Percentiles rank a stretch among this genome's conserved stretches.
phyloP scores from a whole-genome alignment of 805 yeast species.

The Yarrowia alimentaria region DNA sequence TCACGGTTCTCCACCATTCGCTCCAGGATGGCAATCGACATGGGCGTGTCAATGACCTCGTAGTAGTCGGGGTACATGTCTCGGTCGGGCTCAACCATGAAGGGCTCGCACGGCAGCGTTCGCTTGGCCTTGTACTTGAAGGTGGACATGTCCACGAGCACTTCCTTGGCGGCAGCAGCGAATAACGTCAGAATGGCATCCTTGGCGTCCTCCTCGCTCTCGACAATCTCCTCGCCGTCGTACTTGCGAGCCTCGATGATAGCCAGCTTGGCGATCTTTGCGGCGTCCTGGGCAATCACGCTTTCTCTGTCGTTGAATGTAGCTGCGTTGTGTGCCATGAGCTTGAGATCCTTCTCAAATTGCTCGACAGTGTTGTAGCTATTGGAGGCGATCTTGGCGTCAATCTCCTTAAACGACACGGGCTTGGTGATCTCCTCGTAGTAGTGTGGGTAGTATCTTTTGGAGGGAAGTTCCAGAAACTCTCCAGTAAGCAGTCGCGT shows the following conservation, averaged over 20 bases:
- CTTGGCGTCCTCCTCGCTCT: slow-evolving; percentile 27
- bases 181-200: slow-evolving; percentile 33
- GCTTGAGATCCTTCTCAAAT: slow-evolving; percentile 59
- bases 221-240: slow-evolving; percentile 30
- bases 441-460: slow-evolving; percentile 76
- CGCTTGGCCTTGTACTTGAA: slow-evolving; percentile 34
- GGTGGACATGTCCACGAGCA: slow-evolving; percentile 33
- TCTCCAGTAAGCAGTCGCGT: slow-evolving; percentile 44
- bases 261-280: slow-evolving; percentile 55
- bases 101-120: slow-evolving; percentile 61
- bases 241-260: slow-evolving; percentile 48
- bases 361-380: slow-evolving; percentile 42
- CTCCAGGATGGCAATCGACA: slow-evolving; percentile 63
- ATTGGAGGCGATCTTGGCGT: slow-evolving; percentile 45
- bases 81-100: slow-evolving; percentile 68
- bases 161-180: slow-evolving; percentile 1
- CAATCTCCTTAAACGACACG: slow-evolving; percentile 67
- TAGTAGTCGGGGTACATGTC: slow-evolving; percentile 79
- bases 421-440: slow-evolving; percentile 64
- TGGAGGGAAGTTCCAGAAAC: slow-evolving; percentile 71
- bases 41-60: slow-evolving; percentile 67
- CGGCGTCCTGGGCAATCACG: slow-evolving; percentile 66
- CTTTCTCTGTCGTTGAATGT: slow-evolving; percentile 66
- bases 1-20: slow-evolving; percentile 52
- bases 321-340: slow-evolving; percentile 68